These are phyloP conservation scores for Hordeum pubiflorum DNA, from an alignment of 202 grass and related monocot genomes.

Conservation along the genomic window DNA sequence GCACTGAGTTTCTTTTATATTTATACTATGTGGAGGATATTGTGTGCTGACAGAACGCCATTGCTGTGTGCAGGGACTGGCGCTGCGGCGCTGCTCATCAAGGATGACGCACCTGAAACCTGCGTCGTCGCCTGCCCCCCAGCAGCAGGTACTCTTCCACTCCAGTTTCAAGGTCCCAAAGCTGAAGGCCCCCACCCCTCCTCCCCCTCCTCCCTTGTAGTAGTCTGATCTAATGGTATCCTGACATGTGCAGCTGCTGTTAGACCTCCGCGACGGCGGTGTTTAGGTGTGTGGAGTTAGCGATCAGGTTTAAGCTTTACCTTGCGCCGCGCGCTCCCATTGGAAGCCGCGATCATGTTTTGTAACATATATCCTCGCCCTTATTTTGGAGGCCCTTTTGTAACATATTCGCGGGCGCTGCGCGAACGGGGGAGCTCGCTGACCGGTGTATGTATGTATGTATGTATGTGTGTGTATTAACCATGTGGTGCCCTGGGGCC, in stretches of 20 bases:
- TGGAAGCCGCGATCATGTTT: not conserved
- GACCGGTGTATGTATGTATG: not conserved
- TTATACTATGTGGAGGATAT: not conserved
- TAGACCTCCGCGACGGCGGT: not conserved
- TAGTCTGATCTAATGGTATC: not conserved
- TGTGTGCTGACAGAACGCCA: not conserved
- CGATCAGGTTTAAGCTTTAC: not conserved
- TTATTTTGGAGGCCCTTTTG: not conserved
- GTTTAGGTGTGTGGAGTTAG: not conserved
- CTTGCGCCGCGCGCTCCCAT: not conserved
- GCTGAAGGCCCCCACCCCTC: conserved; percentile 35
- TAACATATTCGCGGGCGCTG: not conserved
- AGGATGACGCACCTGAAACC: conserved; percentile 23
- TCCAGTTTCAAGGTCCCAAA: conserved; percentile 66
- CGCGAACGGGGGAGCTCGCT: no score
- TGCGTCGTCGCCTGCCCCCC: conserved; percentile 28
- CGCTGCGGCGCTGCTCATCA: conserved; percentile 18
- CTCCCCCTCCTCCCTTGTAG: not conserved
- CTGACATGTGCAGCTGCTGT: conserved; percentile 12
- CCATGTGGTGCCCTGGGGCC: not conserved
- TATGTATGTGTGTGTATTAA: not conserved
- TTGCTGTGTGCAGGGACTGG: conserved; percentile 19
- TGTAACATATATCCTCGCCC: not conserved
- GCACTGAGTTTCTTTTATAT: not conserved
- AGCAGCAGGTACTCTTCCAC: conserved; percentile 43